Evolutionary conservation across 176 grass and related monocot genomes (phyloP).

Genomic region (Lolium rigidum): DNA sequence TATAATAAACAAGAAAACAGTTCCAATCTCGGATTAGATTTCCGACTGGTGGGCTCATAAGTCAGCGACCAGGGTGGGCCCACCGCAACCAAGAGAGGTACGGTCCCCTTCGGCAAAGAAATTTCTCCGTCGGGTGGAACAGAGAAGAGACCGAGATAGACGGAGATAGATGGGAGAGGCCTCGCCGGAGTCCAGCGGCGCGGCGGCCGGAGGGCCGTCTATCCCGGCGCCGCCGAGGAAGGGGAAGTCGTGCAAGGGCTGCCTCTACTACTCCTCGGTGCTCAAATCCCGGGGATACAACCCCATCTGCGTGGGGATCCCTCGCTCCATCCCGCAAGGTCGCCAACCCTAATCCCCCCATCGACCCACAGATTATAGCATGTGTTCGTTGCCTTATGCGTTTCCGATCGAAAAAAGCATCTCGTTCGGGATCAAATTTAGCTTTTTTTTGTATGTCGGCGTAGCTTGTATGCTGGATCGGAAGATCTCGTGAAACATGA

Average conservation of each 20-base stretch:
- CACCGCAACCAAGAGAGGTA: constrained; percentile 11
- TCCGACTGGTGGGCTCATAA: neutral
- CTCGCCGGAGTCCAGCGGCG: constrained; percentile 56
- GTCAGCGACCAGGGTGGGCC: neutral
- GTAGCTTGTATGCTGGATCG: neutral
- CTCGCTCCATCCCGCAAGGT: constrained; percentile 84
- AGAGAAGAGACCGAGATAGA: neutral
- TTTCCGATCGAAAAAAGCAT: neutral
- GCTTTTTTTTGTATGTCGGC: neutral
- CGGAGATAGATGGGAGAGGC: constrained; percentile 51
- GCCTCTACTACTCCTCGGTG: constrained; percentile 87
- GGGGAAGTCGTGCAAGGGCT: constrained; percentile 95
- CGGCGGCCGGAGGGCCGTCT: constrained; percentile 12
- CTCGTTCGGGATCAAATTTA: constrained; percentile 2
- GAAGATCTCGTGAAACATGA: constrained; percentile 37
- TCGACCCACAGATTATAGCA: neutral
- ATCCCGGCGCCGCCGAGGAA: constrained; percentile 35
- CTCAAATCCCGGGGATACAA: constrained; percentile 76
- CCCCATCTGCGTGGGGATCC: constrained; percentile 87
- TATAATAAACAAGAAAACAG: too few species aligned
- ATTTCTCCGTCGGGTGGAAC: constrained; percentile 11
- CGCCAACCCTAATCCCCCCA: constrained; percentile 32
- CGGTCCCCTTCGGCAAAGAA: neutral
- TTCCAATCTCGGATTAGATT: too few species aligned
- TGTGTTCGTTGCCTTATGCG: neutral